Percentiles rank a stretch among this genome's conserved stretches.
Evolutionary conservation across 345 rosid genomes (phyloP).

Genomic region (Cardamine chenopodiifolia): DNA sequence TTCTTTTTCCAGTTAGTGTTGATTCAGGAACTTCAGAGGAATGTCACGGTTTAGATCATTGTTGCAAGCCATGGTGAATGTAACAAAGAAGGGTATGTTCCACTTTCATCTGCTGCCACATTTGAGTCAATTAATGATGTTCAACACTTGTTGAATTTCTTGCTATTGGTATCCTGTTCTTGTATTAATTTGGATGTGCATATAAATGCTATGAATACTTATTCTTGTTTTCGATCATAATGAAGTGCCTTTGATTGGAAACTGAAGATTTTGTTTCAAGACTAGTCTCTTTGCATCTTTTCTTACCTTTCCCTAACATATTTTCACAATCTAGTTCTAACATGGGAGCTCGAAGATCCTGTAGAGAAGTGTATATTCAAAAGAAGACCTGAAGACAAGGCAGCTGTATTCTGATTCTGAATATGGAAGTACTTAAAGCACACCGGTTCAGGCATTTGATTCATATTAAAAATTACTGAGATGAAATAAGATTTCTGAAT

Average conservation of each 20-base stretch:
- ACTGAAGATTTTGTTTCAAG: not conserved
- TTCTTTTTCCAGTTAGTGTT: not conserved
- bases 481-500: not conserved
- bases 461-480: not conserved
- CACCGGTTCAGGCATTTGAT: conserved; percentile 13
- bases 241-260: not conserved
- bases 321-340: conserved; percentile 54
- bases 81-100: conserved; percentile 74
- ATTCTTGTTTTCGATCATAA: not conserved
- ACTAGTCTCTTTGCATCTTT: not conserved
- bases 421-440: conserved; percentile 68
- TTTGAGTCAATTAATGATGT: conserved; percentile 4
- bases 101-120: not conserved
- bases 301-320: not conserved
- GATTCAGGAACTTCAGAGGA: conserved; percentile 19
- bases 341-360: conserved; percentile 89
- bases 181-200: not conserved
- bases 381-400: conserved; percentile 83
- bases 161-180: not conserved
- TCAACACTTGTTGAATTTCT: not conserved
- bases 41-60: conserved; percentile 80
- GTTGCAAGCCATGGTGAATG: conserved; percentile 78
- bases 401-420: conserved; percentile 92
- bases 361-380: conserved; percentile 66
- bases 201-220: not conserved